A percentile compares a stretch with the other conserved stretches of the same genome.
Conservation (phyloP, 495 filamentous ascomycete genomes). For the Penicillium odoratum region DNA sequence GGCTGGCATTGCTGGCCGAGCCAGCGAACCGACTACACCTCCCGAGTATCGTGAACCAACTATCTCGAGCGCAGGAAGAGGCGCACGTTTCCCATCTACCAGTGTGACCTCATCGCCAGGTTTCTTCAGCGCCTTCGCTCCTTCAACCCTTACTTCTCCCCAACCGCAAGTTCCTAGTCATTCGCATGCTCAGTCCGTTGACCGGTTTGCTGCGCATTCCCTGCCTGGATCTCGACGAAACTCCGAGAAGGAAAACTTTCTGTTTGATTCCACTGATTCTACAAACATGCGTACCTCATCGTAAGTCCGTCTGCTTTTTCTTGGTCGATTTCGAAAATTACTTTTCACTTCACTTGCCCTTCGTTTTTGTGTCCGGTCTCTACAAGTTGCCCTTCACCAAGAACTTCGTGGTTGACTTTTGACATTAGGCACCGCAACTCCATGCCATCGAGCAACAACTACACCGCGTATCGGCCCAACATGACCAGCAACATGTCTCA, state of each 20-base stretch:
- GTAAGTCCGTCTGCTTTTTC: constrained; percentile 29
- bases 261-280: constrained; percentile 25
- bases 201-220: constrained; percentile 70
- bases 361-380: not conserved
- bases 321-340: not conserved
- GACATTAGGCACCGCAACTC: constrained; percentile 70
- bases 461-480: constrained; percentile 54
- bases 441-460: constrained; percentile 72
- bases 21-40: constrained; percentile 95
- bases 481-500: constrained; percentile 36
- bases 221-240: constrained; percentile 80
- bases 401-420: not conserved
- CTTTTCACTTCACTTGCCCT: not conserved
- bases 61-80: constrained; percentile 71
- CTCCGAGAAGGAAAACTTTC: constrained; percentile 49
- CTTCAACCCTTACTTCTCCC: constrained; percentile 67
- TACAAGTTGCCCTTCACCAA: constrained; percentile 5
- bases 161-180: constrained; percentile 30
- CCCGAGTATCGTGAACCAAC: constrained; percentile 83
- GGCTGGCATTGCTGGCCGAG: constrained; percentile 64
- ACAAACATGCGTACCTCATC: constrained; percentile 38
- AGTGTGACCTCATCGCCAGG: constrained; percentile 79
- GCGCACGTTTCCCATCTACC: constrained; percentile 79
- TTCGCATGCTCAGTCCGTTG: constrained; percentile 19
- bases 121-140: constrained; percentile 68